Percentiles rank a stretch among this genome's conserved stretches.
Conservation (phyloP, 2,329 filamentous ascomycete genomes). For the Botrytis pseudocinerea region DNA sequence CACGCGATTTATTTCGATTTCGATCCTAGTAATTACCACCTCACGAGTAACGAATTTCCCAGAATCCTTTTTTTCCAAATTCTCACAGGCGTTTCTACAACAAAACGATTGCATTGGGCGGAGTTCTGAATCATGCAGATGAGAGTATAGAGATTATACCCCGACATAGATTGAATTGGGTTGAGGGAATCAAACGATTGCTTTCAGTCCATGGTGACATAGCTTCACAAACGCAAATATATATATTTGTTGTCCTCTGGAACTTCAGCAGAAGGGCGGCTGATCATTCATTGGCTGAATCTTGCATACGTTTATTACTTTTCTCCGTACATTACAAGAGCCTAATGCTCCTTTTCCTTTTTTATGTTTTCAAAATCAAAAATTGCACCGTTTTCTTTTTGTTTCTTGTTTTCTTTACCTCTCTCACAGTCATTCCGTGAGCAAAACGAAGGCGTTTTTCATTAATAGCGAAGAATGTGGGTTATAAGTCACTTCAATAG, state of each 20-base stretch:
- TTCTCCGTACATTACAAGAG: background rate
- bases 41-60: constrained; percentile 20
- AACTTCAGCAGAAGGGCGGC: background rate
- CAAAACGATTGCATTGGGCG: constrained; percentile 36
- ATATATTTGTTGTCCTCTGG: background rate
- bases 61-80: background rate
- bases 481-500: constrained; percentile 14
- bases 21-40: constrained; percentile 15
- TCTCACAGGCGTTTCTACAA: constrained; percentile 18
- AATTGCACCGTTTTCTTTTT: constrained; percentile 14
- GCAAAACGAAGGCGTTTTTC: background rate
- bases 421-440: background rate
- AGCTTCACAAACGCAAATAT: background rate
- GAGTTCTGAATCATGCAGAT: constrained; percentile 35
- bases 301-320: constrained; percentile 1
- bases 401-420: constrained; percentile 1
- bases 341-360: constrained; percentile 8
- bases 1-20: constrained; percentile 18
- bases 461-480: constrained; percentile 2
- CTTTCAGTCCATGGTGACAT: background rate
- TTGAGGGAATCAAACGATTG: constrained; percentile 21
- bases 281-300: constrained; percentile 1
- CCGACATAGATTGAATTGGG: constrained; percentile 37
- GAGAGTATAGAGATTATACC: constrained; percentile 36
- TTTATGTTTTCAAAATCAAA: background rate